Evolutionary conservation across 108 stramenopile species (phyloP), one percentile per base, ranked within the genome.

Genomic region (Bacterosira constricta): DNA sequence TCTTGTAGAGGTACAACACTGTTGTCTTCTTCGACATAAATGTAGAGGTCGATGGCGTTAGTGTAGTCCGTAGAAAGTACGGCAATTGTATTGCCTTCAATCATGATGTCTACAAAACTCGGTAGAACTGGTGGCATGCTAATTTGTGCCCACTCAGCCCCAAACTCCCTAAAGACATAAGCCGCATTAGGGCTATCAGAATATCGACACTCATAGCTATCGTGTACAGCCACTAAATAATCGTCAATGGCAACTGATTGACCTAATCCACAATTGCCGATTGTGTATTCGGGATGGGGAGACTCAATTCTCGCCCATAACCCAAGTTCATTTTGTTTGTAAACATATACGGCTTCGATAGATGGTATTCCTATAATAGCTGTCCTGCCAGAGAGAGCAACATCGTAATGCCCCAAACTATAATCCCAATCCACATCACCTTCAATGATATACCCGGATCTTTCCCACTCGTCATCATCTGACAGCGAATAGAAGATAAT

Each of bases 141-240:
- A 56, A 56, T 35, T 56, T 69, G 52, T 34, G 11, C n/a, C 67
- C 67, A 69, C 23, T 27, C 27, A 29, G 27, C 67, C 17, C 67
- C 39, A 31, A 44, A 8, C 20, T 3, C 26, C 38, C 26, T 37
- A 9, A 56, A 69, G 44, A 69, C 13, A 56, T 42, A 45, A 10
- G 35, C 36, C 31, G 54, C 27, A 44, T 52, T 69, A 15, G 34
- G n/a, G 8, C 52, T 38, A 11, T 11, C 1, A 1, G 29, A 34
- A 18, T 34, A 50, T 27, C 32, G 23, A 50, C 67, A 69, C 29
- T 30, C 6, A 15, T 25, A 26, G 3, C n/a, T 30, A 46, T 57
- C 55, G 3, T 15, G 27, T 3, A 42, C 39, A n/a, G 38, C 69
- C 17, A 53, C 23, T 18, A 70, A 55, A 47, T 29, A 23, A 10